A percentile compares a stretch with the other conserved stretches of the same genome.
phyloP scores from a whole-genome alignment of 2,329 filamentous ascomycete genomes.

The Cladosporium sp. region DNA sequence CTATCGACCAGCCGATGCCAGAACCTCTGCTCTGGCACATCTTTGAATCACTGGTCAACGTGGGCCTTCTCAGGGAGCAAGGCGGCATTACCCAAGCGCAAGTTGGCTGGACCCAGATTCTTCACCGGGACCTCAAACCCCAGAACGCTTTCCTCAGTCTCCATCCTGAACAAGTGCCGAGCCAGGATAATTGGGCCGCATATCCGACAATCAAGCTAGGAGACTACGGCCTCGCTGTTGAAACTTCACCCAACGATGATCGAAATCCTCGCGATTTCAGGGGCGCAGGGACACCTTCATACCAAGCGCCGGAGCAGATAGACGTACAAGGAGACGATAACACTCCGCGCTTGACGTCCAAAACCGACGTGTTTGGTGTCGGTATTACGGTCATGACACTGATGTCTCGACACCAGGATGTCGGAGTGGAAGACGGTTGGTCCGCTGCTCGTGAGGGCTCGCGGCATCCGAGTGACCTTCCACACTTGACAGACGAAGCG shows the following conservation, averaged over 20 bases:
- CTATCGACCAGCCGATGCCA: slow-evolving; percentile 8
- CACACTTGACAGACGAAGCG: background rate
- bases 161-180: background rate
- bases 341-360: background rate
- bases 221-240: slow-evolving; percentile 20
- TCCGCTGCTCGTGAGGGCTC: background rate
- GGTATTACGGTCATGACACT: slow-evolving; percentile 22
- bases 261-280: background rate
- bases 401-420: background rate
- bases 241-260: background rate
- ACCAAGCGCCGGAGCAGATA: background rate
- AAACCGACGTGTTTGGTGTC: slow-evolving; percentile 24
- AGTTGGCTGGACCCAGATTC: slow-evolving; percentile 12
- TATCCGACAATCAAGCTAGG: slow-evolving; percentile 8
- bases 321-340: no score
- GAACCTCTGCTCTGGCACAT: slow-evolving; percentile 24
- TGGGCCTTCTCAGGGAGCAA: slow-evolving; percentile 22
- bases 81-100: background rate
- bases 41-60: slow-evolving; percentile 22
- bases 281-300: background rate
- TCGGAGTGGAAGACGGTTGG: background rate
- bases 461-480: background rate
- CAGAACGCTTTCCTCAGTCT: slow-evolving; percentile 68
- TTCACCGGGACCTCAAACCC: slow-evolving; percentile 90
- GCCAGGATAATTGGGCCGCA: background rate